Evolutionary conservation across 192 early-diverging fungal genomes (phyloP).

Genomic region (Backusella liffmaniae): DNA sequence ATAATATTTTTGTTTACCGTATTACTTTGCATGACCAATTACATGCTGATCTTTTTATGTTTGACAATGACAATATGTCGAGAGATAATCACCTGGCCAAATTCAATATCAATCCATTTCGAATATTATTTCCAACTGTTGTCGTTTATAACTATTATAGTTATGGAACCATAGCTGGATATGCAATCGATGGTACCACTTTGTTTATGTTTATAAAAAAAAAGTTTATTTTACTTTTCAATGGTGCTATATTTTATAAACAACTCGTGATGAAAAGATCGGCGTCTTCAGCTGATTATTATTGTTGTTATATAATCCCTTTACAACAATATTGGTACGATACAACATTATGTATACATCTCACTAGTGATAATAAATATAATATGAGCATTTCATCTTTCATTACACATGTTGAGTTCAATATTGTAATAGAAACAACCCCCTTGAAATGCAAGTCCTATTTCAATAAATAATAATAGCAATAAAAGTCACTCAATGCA

Average conservation of each 20-base stretch:
- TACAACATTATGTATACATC: background rate
- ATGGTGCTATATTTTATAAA: background rate
- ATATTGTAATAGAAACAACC: slow-evolving; percentile 3
- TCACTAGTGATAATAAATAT: background rate
- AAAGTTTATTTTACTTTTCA: background rate
- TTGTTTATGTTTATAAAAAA: background rate
- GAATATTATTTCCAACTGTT: background rate
- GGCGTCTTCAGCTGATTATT: background rate
- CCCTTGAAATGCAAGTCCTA: background rate
- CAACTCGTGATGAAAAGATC: background rate
- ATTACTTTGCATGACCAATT: too few relatives aligned
- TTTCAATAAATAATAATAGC: background rate
- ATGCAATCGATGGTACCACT: background rate
- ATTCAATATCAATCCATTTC: background rate
- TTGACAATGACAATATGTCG: background rate
- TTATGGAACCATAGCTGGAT: background rate
- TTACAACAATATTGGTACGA: background rate
- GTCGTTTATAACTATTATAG: background rate
- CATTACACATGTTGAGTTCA: background rate
- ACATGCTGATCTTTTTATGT: background rate
- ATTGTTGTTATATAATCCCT: background rate
- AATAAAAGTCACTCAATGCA: background rate
- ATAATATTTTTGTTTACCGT: background rate
- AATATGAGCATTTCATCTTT: background rate
- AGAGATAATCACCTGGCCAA: background rate